Evolutionary conservation across 306 rosid species (phyloP), one percentile per base, ranked within the genome.

Genomic region (Quercus aquifolioides): DNA sequence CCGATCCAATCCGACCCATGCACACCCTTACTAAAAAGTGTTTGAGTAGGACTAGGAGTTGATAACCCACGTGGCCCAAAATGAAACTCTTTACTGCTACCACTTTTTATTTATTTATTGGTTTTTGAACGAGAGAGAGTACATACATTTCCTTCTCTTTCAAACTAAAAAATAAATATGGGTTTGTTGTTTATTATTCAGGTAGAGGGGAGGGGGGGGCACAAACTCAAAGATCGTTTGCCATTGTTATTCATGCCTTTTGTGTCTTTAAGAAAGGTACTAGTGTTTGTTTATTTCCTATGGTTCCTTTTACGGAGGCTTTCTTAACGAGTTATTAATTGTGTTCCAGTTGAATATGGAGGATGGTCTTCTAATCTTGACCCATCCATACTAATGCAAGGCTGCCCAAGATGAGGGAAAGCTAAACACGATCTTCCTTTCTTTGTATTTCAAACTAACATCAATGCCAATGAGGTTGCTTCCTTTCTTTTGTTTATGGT

Each of bases 361-460:
- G 62, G 91, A 96, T 59, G 97, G 99, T 26, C 99, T 41, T 7
- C 46, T 41, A 41, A 41, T 41, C 46, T 96, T 81, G 98, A 96
- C 82, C 89, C 94, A 26, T 72, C 86, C 2, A 80, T 96, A 12
- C 79, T 96, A 5, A 91, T 96, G 91, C 87, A 85, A 78, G 46
- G 96, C 99, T 30, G 97, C 98, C 5, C 91, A 93, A 68, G 98
- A 96, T 0, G 98, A 96, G 79, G 99, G 98, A 64, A 96, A 96
- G 85, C 91, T 91, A 3, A 96, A 41, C 11, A 93, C 70, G 94
- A 96, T 55, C 97, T 76, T 91, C 93, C 68, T 76, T 91, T 96
- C 68, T 98, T 96, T 85, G 96, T 96, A 12, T 96, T 98, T 97
- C 99, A 96, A 81, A 93, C 99, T 82, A 96, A 96, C 87, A 96